These are phyloP conservation scores for Cyberlindnera misumaiensis DNA, from an alignment of 805 yeast genomes.

Conservation along the genomic window DNA sequence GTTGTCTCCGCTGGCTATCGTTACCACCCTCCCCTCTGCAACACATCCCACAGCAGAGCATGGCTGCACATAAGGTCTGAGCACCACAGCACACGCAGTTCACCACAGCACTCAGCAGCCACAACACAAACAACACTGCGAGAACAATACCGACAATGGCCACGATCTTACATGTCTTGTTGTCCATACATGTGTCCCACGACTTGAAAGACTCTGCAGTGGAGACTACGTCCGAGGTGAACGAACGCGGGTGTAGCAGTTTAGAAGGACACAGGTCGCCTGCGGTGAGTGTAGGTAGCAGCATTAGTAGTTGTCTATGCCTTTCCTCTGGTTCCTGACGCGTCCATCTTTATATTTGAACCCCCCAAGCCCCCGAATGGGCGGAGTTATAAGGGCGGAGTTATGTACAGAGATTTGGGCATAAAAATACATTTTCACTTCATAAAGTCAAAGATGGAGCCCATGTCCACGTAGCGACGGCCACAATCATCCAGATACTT, in stretches of 20 bases:
- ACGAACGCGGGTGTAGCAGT: slow-evolving; percentile 7
- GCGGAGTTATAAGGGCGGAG: no score
- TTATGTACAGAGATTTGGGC: no score
- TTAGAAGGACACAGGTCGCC: slow-evolving; percentile 10
- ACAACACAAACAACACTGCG: slow-evolving; percentile 45
- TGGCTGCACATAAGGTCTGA: slow-evolving; percentile 39
- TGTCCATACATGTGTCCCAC: slow-evolving; percentile 81
- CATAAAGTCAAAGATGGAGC: slow-evolving; percentile 63
- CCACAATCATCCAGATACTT: slow-evolving; percentile 79
- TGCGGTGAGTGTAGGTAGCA: slow-evolving; percentile 6
- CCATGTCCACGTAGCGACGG: slow-evolving; percentile 83
- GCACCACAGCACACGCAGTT: slow-evolving; percentile 57
- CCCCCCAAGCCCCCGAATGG: no score
- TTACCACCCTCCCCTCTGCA: slow-evolving; percentile 9
- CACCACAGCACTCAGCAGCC: slow-evolving; percentile 50
- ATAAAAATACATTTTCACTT: slow-evolving; percentile 1
- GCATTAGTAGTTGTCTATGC: slow-evolving; percentile 1
- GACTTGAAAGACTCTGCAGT: slow-evolving; percentile 43
- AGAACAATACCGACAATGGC: slow-evolving; percentile 67
- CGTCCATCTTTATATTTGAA: background rate
- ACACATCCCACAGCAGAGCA: slow-evolving; percentile 45
- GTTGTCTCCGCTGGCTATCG: slow-evolving; percentile 1
- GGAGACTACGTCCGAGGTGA: slow-evolving; percentile 20
- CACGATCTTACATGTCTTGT: slow-evolving; percentile 65
- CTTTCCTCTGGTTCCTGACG: background rate